Evolutionary conservation across 73 alveolate genomes (phyloP).

Genomic region (Symbiodinium pilosum): DNA sequence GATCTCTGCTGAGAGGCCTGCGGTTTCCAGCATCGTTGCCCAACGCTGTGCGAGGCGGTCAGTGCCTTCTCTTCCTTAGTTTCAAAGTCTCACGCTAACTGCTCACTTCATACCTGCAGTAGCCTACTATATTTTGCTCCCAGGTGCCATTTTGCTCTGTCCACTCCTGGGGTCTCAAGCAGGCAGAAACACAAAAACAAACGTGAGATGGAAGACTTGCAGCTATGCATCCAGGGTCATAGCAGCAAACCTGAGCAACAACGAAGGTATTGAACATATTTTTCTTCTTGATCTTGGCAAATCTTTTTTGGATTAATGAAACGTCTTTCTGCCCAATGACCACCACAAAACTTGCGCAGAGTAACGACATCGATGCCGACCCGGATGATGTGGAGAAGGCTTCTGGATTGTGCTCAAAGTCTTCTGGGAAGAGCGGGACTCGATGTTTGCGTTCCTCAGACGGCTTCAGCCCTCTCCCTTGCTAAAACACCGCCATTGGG

Average conservation of each 20-base stretch:
- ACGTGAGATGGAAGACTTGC: neutral
- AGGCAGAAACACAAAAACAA: too few species aligned
- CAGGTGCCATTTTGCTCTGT: constrained; percentile 36
- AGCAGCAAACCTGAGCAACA: neutral
- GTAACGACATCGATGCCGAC: neutral
- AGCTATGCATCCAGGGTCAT: neutral
- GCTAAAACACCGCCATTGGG: neutral
- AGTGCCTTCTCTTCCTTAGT: constrained; percentile 37
- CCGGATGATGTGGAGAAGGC: neutral
- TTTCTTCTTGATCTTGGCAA: neutral
- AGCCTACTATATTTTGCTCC: neutral
- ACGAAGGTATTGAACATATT: neutral
- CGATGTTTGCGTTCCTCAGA: neutral
- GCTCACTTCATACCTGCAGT: neutral
- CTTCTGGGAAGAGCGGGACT: neutral
- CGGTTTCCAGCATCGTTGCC: constrained; percentile 81
- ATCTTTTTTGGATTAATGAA: too few species aligned
- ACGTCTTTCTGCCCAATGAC: too few species aligned
- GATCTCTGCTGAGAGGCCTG: constrained; percentile 31
- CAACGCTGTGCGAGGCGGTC: constrained; percentile 58
- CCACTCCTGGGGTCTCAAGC: constrained; percentile 59
- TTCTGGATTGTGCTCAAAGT: neutral
- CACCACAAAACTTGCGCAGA: too few species aligned
- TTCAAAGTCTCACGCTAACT: too few species aligned
- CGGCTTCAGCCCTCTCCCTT: too few species aligned